Evolutionary conservation across 1,139 yeast species (phyloP).

Genomic region (Yamadazyma dendronema): DNA sequence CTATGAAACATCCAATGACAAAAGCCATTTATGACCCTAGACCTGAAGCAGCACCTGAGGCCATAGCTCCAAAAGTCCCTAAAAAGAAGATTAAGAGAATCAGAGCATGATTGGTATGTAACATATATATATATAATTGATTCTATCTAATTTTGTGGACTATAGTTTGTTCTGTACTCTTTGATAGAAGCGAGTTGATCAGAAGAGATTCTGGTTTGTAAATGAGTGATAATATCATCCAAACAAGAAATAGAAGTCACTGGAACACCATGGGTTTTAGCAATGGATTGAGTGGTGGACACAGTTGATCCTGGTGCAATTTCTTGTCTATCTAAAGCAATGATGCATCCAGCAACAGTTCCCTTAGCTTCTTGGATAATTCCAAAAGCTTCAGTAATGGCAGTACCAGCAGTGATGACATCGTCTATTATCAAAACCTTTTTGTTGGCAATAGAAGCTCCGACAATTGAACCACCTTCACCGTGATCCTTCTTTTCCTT

Average conservation of each 20-base stretch:
- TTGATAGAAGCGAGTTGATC: constrained; percentile 56
- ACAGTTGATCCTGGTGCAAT: constrained; percentile 62
- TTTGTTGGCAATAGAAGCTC: constrained; percentile 70
- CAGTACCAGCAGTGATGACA: constrained; percentile 98
- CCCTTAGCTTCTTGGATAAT: constrained; percentile 75
- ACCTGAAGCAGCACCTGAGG: constrained; percentile 41
- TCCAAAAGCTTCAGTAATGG: constrained; percentile 88
- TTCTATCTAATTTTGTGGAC: constrained; percentile 37
- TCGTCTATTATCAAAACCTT: constrained; percentile 86
- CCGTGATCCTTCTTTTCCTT: constrained; percentile 98
- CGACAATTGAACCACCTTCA: constrained; percentile 95
- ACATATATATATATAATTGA: constrained; percentile 1
- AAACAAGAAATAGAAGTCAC: constrained; percentile 79
- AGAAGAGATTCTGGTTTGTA: constrained; percentile 51
- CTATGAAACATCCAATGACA: constrained; percentile 83
- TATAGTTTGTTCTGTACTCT: constrained; percentile 55
- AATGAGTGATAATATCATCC: constrained; percentile 66
- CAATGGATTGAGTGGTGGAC: constrained; percentile 82
- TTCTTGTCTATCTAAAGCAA: constrained; percentile 95
- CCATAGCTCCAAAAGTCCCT: constrained; percentile 47
- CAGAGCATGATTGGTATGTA: constrained; percentile 30
- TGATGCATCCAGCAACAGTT: constrained; percentile 74
- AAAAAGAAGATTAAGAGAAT: constrained; percentile 53
- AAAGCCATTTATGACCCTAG: constrained; percentile 62
- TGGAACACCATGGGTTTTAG: constrained; percentile 72